Percentiles rank a stretch among this genome's conserved stretches.
These are phyloP conservation scores for Pseudovirgaria hyperparasitica DNA, from an alignment of 2,329 filamentous ascomycete species.

Conservation along the genomic window DNA sequence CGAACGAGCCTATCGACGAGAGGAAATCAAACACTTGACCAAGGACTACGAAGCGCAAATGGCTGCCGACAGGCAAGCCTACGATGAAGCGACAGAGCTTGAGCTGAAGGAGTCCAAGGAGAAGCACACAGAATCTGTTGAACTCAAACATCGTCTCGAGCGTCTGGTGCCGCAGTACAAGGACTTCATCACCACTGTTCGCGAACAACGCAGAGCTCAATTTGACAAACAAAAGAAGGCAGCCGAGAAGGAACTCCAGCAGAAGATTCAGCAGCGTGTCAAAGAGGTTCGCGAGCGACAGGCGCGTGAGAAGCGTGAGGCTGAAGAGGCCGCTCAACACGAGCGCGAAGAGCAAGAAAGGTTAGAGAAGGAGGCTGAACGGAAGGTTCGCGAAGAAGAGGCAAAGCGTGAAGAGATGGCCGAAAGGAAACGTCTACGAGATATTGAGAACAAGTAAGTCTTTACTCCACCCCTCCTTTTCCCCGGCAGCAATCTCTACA, in stretches of 20 bases:
- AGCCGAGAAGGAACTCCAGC: slow-evolving; percentile 85
- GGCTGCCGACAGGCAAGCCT: slow-evolving; percentile 63
- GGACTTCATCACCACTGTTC: slow-evolving; percentile 66
- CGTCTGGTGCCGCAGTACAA: slow-evolving; percentile 79
- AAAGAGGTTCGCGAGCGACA: slow-evolving; percentile 79
- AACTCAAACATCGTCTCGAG: slow-evolving; percentile 83
- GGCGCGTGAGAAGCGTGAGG: slow-evolving; percentile 70
- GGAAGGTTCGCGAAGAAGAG: slow-evolving; percentile 67
- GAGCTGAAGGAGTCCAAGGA: slow-evolving; percentile 67
- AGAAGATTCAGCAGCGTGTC: slow-evolving; percentile 75
- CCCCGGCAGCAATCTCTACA: slow-evolving; percentile 7
- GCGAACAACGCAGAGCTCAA: slow-evolving; percentile 80
- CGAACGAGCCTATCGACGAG: slow-evolving; percentile 90
- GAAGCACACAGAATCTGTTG: slow-evolving; percentile 86
- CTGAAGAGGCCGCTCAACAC: slow-evolving; percentile 69
- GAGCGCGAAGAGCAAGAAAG: slow-evolving; percentile 79
- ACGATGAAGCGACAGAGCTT: slow-evolving; percentile 66
- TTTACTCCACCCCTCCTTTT: slow-evolving; percentile 3
- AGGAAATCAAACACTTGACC: slow-evolving; percentile 83
- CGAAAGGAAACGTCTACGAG: slow-evolving; percentile 53
- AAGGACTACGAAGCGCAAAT: slow-evolving; percentile 78
- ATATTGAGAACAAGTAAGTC: slow-evolving; percentile 46
- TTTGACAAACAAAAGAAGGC: slow-evolving; percentile 89
- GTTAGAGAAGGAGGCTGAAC: slow-evolving; percentile 68
- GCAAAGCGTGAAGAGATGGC: slow-evolving; percentile 61